Base-by-base conservation (phyloP, 208 protist species). In the Novymonas esmeraldas region DNA sequence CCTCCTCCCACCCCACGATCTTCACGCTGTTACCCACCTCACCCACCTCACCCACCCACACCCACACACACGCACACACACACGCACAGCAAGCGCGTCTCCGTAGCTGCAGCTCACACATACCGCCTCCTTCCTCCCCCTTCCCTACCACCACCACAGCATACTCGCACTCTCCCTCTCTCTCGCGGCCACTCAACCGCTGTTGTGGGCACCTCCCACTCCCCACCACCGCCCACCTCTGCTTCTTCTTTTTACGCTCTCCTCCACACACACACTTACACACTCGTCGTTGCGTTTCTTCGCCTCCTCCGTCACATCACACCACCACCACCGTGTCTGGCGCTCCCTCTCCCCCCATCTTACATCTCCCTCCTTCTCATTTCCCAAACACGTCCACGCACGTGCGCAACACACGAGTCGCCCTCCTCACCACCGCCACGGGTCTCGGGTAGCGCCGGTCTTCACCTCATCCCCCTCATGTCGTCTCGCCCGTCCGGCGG, bases 381-480 rank as follows among this genome's bases (percentile, higher is more conserved):
- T 22, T 11, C n/a, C n/a, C 36, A 41, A 5, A 41, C 36, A 41
- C 36, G 11, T 11, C 5, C 36, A 41, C 36, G 11, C 36, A 41
- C 36, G 11, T 11, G 11, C 36, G 36, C 36, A 41, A 41, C n/a
- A n/a, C n/a, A n/a, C n/a, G n/a, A n/a, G n/a, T n/a, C n/a, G n/a
- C n/a, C n/a, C n/a, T n/a, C n/a, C n/a, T n/a, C n/a, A n/a, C n/a
- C n/a, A n/a, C n/a, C n/a, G n/a, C n/a, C n/a, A n/a, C n/a, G n/a
- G n/a, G n/a, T n/a, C n/a, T n/a, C n/a, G n/a, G n/a, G n/a, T n/a
- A 58, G 2, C 33, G 33, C 31, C 26, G 9, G 10, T 41, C 9
- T 36, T 33, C 26, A n/a, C 42, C 0, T 72, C 56, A 6, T 64
- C n/a, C 46, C 60, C 6, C 31, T 13, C 2, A 75, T 75, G 69